A percentile compares a stretch with the other conserved stretches of the same genome.
Evolutionary conservation across 2,329 filamentous ascomycete species (phyloP).

Genomic region (Calonectria naviculata): DNA sequence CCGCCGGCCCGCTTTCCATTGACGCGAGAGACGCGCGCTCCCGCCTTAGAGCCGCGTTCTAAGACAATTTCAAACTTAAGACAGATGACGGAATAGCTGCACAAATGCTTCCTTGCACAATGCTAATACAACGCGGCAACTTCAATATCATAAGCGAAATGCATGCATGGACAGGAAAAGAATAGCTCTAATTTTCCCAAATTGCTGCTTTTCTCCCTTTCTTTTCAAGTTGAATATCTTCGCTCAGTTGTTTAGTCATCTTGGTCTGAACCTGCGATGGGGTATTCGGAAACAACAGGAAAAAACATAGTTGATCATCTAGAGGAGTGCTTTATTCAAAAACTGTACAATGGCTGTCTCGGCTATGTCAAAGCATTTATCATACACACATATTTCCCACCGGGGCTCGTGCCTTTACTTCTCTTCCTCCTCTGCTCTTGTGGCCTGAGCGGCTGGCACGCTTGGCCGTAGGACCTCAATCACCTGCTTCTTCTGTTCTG

Average conservation of each 20-base stretch:
- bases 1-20: slow-evolving; percentile 16
- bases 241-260: too few species aligned
- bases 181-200: too few species aligned
- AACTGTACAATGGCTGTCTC: slow-evolving; percentile 32
- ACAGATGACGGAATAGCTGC: too few species aligned
- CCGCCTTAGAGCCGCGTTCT: slow-evolving; percentile 11
- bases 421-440: background rate
- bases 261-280: too few species aligned
- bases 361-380: slow-evolving; percentile 31
- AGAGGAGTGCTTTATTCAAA: slow-evolving; percentile 24
- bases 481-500: slow-evolving; percentile 29
- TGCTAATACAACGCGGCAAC: too few species aligned
- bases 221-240: too few species aligned
- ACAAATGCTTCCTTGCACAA: too few species aligned
- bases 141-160: too few species aligned
- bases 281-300: background rate
- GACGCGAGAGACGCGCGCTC: slow-evolving; percentile 34
- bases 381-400: slow-evolving; percentile 31
- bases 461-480: slow-evolving; percentile 21
- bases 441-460: background rate
- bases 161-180: too few species aligned
- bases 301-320: background rate
- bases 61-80: background rate
- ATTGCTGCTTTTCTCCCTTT: too few species aligned
- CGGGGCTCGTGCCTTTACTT: background rate